Evolutionary conservation across 768 basidiomycete genomes (phyloP).

Genomic region (Leccinum rimulosum): DNA sequence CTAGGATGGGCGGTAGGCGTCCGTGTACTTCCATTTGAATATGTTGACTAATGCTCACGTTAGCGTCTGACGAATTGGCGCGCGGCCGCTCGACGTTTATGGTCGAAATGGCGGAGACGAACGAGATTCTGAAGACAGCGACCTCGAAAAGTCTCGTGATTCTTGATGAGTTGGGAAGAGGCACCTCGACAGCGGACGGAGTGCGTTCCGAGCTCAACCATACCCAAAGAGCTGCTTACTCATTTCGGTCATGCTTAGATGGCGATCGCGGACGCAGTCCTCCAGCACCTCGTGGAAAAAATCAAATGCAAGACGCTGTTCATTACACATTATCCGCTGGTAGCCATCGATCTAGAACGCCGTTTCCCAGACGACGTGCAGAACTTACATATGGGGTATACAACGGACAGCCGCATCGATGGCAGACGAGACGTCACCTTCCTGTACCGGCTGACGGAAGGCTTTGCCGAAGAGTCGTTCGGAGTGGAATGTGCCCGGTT

Average conservation of each 20-base stretch:
- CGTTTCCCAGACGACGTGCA: slow-evolving; percentile 59
- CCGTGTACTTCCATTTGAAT: neutral
- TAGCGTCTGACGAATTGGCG: slow-evolving; percentile 85
- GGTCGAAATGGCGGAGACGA: slow-evolving; percentile 95
- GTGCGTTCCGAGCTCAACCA: slow-evolving; percentile 30
- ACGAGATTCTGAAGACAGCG: slow-evolving; percentile 79
- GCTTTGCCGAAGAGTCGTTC: slow-evolving; percentile 81
- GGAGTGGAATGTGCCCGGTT: slow-evolving; percentile 91
- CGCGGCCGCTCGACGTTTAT: slow-evolving; percentile 92
- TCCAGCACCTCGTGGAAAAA: slow-evolving; percentile 62
- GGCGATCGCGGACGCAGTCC: slow-evolving; percentile 82
- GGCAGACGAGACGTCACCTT: slow-evolving; percentile 83
- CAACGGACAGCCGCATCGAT: slow-evolving; percentile 63
- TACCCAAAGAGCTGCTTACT: neutral
- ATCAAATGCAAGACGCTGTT: slow-evolving; percentile 77
- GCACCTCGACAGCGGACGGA: slow-evolving; percentile 93
- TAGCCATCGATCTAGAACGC: slow-evolving; percentile 66
- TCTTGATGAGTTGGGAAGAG: slow-evolving; percentile 85
- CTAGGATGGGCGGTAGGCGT: slow-evolving; percentile 81
- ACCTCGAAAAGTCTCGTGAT: slow-evolving; percentile 80
- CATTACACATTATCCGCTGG: slow-evolving; percentile 91
- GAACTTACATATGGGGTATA: slow-evolving; percentile 88
- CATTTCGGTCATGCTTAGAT: slow-evolving; percentile 44
- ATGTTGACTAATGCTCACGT: neutral
- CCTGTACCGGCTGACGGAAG: slow-evolving; percentile 70